Evolutionary conservation across 257 asterid species (phyloP), one percentile per base, ranked within the genome.

Genomic region (Solanum dulcamara): DNA sequence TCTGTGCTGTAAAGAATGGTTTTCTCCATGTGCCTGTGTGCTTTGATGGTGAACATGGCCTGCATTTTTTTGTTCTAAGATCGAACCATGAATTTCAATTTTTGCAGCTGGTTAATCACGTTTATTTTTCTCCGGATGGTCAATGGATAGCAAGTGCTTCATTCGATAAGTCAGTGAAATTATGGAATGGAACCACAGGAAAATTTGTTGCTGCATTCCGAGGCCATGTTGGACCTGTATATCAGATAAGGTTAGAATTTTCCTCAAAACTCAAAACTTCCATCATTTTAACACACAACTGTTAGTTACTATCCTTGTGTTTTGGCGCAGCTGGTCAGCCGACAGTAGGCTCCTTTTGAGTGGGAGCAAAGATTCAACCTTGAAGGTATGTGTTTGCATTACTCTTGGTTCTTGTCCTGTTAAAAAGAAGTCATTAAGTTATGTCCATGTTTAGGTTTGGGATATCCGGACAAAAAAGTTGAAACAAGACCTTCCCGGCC

Each of bases 401-500:
- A 12, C 48, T 51, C 20, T 9, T 71, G 44, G 24, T 83, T 28
- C n/a, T 14, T 37, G 32, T 11, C 48, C 40, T 66, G 13, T 53
- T 77, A 77, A 77, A 75, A 46, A 17, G 11, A 75, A 9, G 42
- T 77, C 40, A 9, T 28, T 28, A 26, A 77, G 62, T 10, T 28
- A 28, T 46, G 18, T 55, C 57, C 57, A 28, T 71, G 42, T 80
- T 48, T 85, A 96, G 98, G 97, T 95, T 64, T 95, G 99, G 99
- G 98, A 97, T 91, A 90, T 95, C 81, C 93, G 97, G 42, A 93
- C 97, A 0, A 90, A 92, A 86, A 97, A 95, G 91, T 87, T 95
- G 94, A 97, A 97, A 80, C 98, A 93, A 85, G 98, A 97, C 86
- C 99, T 97, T 87, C 98, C 98, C 0, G 99, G 99, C 71, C 99